A percentile compares a stretch with the other conserved stretches of the same genome.
Conservation (phyloP, 2,329 filamentous ascomycete genomes). For the Escovopsis weberi region DNA sequence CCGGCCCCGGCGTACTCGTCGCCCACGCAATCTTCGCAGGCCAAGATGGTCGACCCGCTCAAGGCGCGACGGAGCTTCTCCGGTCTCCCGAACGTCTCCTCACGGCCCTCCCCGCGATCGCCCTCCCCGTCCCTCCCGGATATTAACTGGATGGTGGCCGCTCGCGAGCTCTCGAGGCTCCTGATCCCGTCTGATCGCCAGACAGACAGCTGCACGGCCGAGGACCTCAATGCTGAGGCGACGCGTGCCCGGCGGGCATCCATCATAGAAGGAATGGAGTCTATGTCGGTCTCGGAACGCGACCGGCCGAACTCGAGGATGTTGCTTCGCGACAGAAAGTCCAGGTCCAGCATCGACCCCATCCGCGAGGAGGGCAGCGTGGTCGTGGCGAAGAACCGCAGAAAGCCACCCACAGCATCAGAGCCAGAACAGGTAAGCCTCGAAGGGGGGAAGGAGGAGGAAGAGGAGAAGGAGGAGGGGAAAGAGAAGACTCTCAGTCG, state of each 20-base stretch:
- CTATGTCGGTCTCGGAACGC: conserved; percentile 14
- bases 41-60: conserved; percentile 57
- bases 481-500: too few species aligned
- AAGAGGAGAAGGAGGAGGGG: too few species aligned
- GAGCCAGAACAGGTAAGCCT: conserved; percentile 14
- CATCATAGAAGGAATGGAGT: conserved; percentile 20
- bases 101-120: conserved; percentile 17
- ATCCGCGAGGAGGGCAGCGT: conserved; percentile 28
- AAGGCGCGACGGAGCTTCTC: conserved; percentile 52
- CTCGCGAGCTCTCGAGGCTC: conserved; percentile 67
- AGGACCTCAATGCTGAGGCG: conserved; percentile 63
- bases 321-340: conserved; percentile 59
- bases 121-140: conserved; percentile 62
- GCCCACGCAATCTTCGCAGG: conserved; percentile 75
- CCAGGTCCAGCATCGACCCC: conserved; percentile 35
- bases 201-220: conserved; percentile 59
- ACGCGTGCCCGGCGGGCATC: conserved; percentile 49
- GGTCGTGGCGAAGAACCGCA: conserved; percentile 28
- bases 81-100: conserved; percentile 24
- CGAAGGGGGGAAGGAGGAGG: too few species aligned
- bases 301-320: conserved; percentile 43
- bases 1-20: conserved; percentile 75
- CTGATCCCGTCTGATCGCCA: conserved; percentile 65
- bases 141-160: conserved; percentile 73
- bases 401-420: conserved; percentile 30